Percentiles rank a stretch among this genome's conserved stretches.
These are phyloP conservation scores for Xylaria longipes DNA, from an alignment of 495 filamentous ascomycete genomes.

Conservation along the genomic window DNA sequence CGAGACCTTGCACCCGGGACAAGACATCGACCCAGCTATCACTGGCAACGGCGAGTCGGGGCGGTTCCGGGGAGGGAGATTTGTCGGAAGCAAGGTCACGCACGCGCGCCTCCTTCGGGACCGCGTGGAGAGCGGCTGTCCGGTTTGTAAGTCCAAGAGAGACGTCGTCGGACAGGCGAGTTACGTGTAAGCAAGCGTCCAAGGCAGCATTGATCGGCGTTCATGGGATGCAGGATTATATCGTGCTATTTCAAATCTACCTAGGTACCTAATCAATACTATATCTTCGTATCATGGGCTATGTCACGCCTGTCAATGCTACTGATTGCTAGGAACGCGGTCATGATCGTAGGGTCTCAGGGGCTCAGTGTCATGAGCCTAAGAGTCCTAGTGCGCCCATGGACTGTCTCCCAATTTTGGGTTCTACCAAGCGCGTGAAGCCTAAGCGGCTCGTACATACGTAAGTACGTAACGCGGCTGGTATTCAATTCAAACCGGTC, in stretches of 20 bases:
- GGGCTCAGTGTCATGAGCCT: neutral
- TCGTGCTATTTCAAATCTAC: neutral
- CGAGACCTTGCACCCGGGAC: conserved; percentile 51
- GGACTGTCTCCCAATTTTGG: neutral
- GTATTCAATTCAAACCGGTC: neutral
- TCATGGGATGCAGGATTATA: neutral
- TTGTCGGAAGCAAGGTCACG: conserved; percentile 86
- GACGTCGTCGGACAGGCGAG: conserved; percentile 28
- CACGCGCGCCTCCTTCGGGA: conserved; percentile 81
- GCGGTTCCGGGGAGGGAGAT: conserved; percentile 36
- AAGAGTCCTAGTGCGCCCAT: neutral
- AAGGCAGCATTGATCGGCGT: conserved; percentile 21
- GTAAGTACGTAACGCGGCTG: neutral
- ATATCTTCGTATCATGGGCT: neutral
- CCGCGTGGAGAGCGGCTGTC: conserved; percentile 72
- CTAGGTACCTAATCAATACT: neutral
- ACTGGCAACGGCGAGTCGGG: conserved; percentile 50
- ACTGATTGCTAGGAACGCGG: neutral
- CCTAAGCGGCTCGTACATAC: neutral
- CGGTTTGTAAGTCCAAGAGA: conserved; percentile 59
- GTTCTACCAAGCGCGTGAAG: neutral
- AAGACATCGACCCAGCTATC: conserved; percentile 38
- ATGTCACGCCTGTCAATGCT: neutral
- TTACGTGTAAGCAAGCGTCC: conserved; percentile 14
- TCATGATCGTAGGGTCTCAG: neutral